phyloP scores from a whole-genome alignment of 345 rosid genomes.

The Pugionium dolabratum region DNA sequence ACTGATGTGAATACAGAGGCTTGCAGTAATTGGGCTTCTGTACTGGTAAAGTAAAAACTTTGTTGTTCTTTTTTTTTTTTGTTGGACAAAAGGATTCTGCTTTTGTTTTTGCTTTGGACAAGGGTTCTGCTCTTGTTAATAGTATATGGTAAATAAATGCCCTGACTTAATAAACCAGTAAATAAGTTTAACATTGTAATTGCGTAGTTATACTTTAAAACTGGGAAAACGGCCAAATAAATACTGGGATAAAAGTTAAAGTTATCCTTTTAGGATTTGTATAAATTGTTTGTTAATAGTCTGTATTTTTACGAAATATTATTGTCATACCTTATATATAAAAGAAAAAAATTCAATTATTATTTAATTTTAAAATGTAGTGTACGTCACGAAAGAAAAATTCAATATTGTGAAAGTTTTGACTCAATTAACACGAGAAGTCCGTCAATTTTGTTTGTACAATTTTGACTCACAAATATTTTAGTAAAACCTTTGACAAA shows the following conservation, averaged over 20 bases:
- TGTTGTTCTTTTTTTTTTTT: background rate
- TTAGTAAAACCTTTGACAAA: background rate
- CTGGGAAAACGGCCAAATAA: background rate
- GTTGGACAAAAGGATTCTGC: background rate
- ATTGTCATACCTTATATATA: too few relatives aligned
- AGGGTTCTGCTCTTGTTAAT: background rate
- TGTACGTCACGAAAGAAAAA: background rate
- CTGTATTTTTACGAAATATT: too few relatives aligned
- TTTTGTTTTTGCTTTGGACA: background rate
- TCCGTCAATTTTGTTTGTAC: background rate
- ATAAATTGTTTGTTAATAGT: too few relatives aligned
- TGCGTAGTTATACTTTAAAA: background rate
- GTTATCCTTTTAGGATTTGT: too few relatives aligned
- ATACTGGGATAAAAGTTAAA: too few relatives aligned
- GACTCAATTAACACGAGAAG: background rate
- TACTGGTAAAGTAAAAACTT: slow-evolving; percentile 16
- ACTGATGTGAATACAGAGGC: slow-evolving; percentile 20
- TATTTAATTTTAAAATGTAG: too few relatives aligned
- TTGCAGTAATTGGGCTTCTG: slow-evolving; percentile 15
- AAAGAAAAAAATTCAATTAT: too few relatives aligned
- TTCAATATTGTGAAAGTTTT: background rate
- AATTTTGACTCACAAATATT: background rate
- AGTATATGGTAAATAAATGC: background rate
- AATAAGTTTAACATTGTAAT: background rate
- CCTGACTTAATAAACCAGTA: background rate